Percentiles rank a stretch among this genome's conserved stretches.
Conservation (phyloP, 257 asterid species). For the Gentiana dahurica region DNA sequence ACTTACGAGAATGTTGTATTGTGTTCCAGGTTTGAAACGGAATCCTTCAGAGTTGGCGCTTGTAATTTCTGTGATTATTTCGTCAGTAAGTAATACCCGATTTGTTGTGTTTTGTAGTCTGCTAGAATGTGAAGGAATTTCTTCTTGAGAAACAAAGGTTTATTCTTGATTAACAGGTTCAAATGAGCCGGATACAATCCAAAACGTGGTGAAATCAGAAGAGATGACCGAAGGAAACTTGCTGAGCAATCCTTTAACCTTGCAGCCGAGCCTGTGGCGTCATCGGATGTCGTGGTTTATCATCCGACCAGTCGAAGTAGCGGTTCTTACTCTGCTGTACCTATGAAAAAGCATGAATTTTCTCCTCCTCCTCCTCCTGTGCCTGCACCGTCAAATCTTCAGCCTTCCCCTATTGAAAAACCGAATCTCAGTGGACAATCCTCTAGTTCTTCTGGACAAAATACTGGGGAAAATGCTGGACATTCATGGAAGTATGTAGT, state of each 20-base stretch:
- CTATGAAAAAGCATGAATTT: constrained; percentile 19
- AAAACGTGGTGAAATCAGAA: constrained; percentile 16
- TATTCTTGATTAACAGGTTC: constrained; percentile 29
- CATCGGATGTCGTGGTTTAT: constrained; percentile 18
- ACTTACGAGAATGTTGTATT: constrained; percentile 7
- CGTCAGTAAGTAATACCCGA: constrained; percentile 28
- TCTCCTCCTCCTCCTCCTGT: constrained; percentile 23
- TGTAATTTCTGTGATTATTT: constrained; percentile 27
- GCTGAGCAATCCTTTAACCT: constrained; percentile 49
- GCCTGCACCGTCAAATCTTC: constrained; percentile 11
- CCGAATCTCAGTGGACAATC: constrained; percentile 9
- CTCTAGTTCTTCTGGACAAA: constrained; percentile 12
- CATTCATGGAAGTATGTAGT: constrained; percentile 34
- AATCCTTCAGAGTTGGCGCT: constrained; percentile 16
- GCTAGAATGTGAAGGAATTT: background rate
- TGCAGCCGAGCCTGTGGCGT: constrained; percentile 36
- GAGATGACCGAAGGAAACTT: constrained; percentile 39
- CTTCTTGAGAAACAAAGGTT: background rate
- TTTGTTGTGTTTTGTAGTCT: background rate
- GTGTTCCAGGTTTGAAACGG: constrained; percentile 38
- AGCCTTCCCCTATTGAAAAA: constrained; percentile 12
- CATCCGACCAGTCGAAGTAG: constrained; percentile 68
- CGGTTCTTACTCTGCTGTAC: constrained; percentile 73
- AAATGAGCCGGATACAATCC: constrained; percentile 18
- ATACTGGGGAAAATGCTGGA: constrained; percentile 14